Evolutionary conservation across 2,329 filamentous ascomycete species (phyloP).

Genomic region (Periglandula ipomoeae): DNA sequence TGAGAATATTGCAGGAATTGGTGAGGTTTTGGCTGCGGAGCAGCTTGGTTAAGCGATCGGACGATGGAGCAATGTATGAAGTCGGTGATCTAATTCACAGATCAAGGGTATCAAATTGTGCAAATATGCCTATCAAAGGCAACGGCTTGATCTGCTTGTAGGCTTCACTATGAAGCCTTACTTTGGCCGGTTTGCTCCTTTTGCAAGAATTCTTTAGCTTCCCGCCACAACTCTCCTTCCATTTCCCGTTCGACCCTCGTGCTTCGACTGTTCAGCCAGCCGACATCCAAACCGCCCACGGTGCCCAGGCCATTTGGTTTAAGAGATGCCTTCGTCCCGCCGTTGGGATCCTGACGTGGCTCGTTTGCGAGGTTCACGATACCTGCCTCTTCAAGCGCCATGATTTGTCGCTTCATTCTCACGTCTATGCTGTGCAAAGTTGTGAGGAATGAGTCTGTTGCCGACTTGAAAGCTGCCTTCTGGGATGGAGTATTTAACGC

Average conservation of each 20-base stretch:
- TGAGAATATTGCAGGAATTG: not conserved
- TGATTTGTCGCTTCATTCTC: conserved; percentile 55
- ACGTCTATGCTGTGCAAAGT: conserved; percentile 68
- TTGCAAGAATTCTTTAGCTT: conserved; percentile 28
- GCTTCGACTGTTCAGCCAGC: conserved; percentile 80
- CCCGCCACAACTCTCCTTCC: conserved; percentile 68
- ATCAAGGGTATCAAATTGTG: no score
- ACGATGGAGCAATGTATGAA: not conserved
- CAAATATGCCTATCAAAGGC: not conserved
- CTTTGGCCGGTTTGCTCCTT: conserved; percentile 12
- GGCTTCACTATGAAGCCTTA: not conserved
- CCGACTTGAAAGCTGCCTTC: conserved; percentile 46
- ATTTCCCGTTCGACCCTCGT: conserved; percentile 75
- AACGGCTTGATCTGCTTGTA: not conserved
- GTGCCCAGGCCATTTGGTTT: conserved; percentile 46
- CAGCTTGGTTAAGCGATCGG: not conserved
- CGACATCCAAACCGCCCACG: conserved; percentile 64
- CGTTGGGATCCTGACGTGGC: conserved; percentile 22
- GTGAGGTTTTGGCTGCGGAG: not conserved
- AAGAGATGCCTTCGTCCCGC: conserved; percentile 33
- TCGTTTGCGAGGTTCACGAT: conserved; percentile 49
- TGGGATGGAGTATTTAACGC: conserved; percentile 38
- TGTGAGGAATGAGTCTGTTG: conserved; percentile 59
- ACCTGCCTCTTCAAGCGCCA: conserved; percentile 71
- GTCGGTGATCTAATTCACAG: no score